A percentile compares a stretch with the other conserved stretches of the same genome.
Conservation (phyloP, 169 alveolate species). For the Eimeria zaria region DNA sequence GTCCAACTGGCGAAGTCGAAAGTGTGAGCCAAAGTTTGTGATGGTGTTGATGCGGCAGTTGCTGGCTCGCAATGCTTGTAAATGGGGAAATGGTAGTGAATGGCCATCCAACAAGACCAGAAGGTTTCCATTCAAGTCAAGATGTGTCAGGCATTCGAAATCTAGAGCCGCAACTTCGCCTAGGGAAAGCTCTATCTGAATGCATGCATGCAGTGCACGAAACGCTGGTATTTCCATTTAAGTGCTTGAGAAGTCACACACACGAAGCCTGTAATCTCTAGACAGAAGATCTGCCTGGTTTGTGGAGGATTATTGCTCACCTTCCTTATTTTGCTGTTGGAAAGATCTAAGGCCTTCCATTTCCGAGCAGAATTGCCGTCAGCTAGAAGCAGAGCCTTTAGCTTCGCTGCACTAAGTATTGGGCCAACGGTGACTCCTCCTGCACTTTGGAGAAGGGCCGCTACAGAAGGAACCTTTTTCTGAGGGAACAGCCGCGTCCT, state of each 20-base stretch:
- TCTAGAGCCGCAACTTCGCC: slow-evolving; percentile 75
- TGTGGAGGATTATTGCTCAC: neutral
- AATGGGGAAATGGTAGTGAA: slow-evolving; percentile 53
- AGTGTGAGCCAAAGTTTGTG: slow-evolving; percentile 58
- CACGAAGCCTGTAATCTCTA: neutral
- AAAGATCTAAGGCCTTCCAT: slow-evolving; percentile 52
- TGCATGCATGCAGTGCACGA: neutral
- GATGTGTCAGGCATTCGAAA: slow-evolving; percentile 44
- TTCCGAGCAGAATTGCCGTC: slow-evolving; percentile 56
- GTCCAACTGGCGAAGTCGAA: slow-evolving; percentile 55
- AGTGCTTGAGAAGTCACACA: neutral
- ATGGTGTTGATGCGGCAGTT: slow-evolving; percentile 54
- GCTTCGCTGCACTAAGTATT: slow-evolving; percentile 47
- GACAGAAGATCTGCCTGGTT: neutral
- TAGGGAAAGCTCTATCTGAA: slow-evolving; percentile 60
- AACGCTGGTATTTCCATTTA: neutral
- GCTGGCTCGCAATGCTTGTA: slow-evolving; percentile 55
- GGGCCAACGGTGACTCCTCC: slow-evolving; percentile 56
- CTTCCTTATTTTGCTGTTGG: slow-evolving; percentile 42
- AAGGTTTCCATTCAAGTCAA: slow-evolving; percentile 14
- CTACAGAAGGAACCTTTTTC: slow-evolving; percentile 2
- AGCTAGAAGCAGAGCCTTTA: slow-evolving; percentile 53
- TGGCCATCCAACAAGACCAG: slow-evolving; percentile 63
- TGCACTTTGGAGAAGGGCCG: neutral
- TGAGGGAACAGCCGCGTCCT: neutral